phyloP scores from a whole-genome alignment of 805 yeast species.

The Lachancea sp. region DNA sequence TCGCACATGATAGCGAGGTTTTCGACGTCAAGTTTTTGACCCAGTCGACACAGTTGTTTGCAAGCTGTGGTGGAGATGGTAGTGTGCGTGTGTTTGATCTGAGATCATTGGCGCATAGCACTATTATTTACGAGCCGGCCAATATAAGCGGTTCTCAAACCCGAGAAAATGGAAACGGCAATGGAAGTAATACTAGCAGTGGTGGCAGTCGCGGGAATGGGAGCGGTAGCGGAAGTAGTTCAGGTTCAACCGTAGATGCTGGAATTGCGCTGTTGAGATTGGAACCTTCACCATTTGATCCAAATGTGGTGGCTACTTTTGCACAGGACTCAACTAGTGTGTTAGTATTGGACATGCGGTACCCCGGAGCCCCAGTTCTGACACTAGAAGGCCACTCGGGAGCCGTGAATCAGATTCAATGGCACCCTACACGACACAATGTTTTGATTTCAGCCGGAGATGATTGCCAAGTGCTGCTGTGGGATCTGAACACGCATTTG shows the following conservation, averaged over 20 bases:
- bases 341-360: constrained; percentile 72
- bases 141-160: constrained; percentile 8
- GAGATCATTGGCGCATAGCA: constrained; percentile 83
- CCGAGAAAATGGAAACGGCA: not conserved
- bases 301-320: constrained; percentile 77
- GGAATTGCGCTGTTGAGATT: constrained; percentile 61
- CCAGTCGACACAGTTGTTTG: constrained; percentile 64
- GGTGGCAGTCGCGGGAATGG: not conserved
- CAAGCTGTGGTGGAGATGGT: constrained; percentile 94
- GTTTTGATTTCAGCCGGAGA: constrained; percentile 59
- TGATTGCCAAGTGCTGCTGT: constrained; percentile 64
- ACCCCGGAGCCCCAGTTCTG: constrained; percentile 78
- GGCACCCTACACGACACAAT: constrained; percentile 73
- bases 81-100: constrained; percentile 88
- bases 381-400: constrained; percentile 61
- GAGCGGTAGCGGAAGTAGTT: constrained; percentile 2
- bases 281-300: constrained; percentile 72
- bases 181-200: not conserved
- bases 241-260: not conserved
- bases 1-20: constrained; percentile 95
- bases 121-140: constrained; percentile 84
- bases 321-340: constrained; percentile 63
- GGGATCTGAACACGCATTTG: constrained; percentile 47
- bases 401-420: constrained; percentile 63
- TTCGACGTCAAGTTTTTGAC: constrained; percentile 83